phyloP scores from a whole-genome alignment of 352 stramenopile species.

The Achlya hypogyna region DNA sequence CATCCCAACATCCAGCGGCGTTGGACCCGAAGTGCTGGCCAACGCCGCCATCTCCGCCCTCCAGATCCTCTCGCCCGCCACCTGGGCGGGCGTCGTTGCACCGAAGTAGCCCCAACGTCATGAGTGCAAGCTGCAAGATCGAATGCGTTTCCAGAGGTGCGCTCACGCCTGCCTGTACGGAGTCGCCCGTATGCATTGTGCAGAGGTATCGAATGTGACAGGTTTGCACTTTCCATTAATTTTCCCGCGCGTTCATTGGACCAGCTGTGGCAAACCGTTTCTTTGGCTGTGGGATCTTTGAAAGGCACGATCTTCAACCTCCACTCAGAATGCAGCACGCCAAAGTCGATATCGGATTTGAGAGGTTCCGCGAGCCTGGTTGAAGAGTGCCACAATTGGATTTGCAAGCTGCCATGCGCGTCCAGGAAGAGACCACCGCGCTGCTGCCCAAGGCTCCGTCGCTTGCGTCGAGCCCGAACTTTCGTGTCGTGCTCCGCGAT shows the following conservation, averaged over 20 bases:
- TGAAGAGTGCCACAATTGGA: not conserved
- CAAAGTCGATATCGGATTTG: not conserved
- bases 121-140: too few species aligned
- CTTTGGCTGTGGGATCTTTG: not conserved
- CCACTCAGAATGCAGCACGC: not conserved
- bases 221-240: too few species aligned
- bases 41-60: too few species aligned
- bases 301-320: not conserved
- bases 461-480: not conserved
- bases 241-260: not conserved
- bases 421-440: constrained; percentile 15
- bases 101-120: too few species aligned
- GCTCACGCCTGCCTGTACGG: too few species aligned
- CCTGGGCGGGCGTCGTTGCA: too few species aligned
- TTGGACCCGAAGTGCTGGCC: too few species aligned
- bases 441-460: constrained; percentile 1
- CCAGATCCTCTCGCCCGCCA: too few species aligned
- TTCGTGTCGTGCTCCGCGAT: not conserved
- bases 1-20: too few species aligned
- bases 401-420: not conserved
- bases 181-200: too few species aligned
- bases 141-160: too few species aligned
- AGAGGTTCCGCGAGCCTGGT: not conserved
- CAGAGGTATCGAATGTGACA: too few species aligned
- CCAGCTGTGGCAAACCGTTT: not conserved